These are phyloP conservation scores for Barnettozyma sucrosica DNA, from an alignment of 805 yeast genomes.

Conservation along the genomic window DNA sequence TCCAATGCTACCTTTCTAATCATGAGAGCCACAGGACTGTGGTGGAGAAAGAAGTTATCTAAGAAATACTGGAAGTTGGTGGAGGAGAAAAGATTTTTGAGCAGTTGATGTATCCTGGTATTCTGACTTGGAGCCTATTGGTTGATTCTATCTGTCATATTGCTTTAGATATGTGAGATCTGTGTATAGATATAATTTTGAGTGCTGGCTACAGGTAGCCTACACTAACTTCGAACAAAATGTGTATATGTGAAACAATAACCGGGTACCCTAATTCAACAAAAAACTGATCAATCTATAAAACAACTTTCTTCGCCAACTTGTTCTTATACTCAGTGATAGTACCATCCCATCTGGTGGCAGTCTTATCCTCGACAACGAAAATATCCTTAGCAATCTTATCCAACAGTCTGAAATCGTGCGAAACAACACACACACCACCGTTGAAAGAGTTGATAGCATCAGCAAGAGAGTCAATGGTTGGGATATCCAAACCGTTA, in stretches of 20 bases:
- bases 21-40: background rate
- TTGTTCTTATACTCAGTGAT: slow-evolving; percentile 90
- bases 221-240: background rate
- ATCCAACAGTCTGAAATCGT: slow-evolving; percentile 96
- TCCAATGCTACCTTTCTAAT: background rate
- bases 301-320: slow-evolving; percentile 85
- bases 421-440: slow-evolving; percentile 98
- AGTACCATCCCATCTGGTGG: slow-evolving; percentile 93
- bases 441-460: slow-evolving; percentile 94
- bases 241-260: background rate
- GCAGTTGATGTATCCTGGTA: background rate
- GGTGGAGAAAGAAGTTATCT: background rate
- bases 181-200: no score
- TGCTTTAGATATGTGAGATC: background rate
- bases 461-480: slow-evolving; percentile 95
- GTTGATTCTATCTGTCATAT: no score
- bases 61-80: background rate
- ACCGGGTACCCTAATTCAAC: background rate
- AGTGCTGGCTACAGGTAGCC: background rate
- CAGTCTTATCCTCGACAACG: slow-evolving; percentile 93
- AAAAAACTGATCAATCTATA: slow-evolving; percentile 31
- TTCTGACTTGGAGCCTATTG: no score
- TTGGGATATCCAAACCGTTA: slow-evolving; percentile 97
- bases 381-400: slow-evolving; percentile 96
- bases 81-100: background rate